These are phyloP conservation scores for Ophiostoma populinum DNA, from an alignment of 2,329 filamentous ascomycete genomes.

Conservation along the genomic window DNA sequence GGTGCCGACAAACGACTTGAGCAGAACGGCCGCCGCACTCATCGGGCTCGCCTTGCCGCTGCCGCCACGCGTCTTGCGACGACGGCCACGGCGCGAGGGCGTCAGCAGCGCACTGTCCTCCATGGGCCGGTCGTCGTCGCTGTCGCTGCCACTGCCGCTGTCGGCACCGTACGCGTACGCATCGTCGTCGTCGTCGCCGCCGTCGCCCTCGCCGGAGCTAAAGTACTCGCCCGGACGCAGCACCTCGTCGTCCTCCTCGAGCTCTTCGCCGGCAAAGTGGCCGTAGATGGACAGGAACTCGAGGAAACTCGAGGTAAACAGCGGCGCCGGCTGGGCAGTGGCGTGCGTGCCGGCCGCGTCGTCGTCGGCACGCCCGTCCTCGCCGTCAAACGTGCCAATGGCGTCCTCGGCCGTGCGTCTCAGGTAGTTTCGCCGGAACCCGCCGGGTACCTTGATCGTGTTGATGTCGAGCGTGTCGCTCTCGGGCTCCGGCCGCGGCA, in stretches of 20 bases:
- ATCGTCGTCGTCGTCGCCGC: constrained; percentile 12
- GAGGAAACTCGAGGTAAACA: constrained; percentile 84
- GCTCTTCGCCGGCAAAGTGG: constrained; percentile 90
- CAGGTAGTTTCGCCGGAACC: constrained; percentile 81
- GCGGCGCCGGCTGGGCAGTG: constrained; percentile 30
- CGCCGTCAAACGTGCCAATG: constrained; percentile 16
- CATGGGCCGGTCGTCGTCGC: constrained; percentile 57
- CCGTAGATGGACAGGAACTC: constrained; percentile 92
- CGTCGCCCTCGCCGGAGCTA: constrained; percentile 48
- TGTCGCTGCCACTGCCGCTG: constrained; percentile 31
- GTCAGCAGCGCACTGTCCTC: constrained; percentile 76
- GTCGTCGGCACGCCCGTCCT: constrained; percentile 18
- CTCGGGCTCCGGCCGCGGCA: constrained; percentile 61
- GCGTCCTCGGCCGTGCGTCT: constrained; percentile 48
- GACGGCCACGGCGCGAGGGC: constrained; percentile 54
- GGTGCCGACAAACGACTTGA: constrained; percentile 97
- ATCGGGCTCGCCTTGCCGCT: constrained; percentile 62
- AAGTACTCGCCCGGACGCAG: constrained; percentile 83
- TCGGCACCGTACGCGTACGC: constrained; percentile 14
- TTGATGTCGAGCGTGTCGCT: constrained; percentile 70
- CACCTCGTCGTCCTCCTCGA: constrained; percentile 91
- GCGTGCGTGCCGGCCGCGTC: not conserved
- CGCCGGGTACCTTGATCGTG: constrained; percentile 81
- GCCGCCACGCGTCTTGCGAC: constrained; percentile 56
- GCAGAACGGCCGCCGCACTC: constrained; percentile 65